phyloP scores from a whole-genome alignment of 2,329 filamentous ascomycete genomes.

The Scolecobasidium constrictum region DNA sequence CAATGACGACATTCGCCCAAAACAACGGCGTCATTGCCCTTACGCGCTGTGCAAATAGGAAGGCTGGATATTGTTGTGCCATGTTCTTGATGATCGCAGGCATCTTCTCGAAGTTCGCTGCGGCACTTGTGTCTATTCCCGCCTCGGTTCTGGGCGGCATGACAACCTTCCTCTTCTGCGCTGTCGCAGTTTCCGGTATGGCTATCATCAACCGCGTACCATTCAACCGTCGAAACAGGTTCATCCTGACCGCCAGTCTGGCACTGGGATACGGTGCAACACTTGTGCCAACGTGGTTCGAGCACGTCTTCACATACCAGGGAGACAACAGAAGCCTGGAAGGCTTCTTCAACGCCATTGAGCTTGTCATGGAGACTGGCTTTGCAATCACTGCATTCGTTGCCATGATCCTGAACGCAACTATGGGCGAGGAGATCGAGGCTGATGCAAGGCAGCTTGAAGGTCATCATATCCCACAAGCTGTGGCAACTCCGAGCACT shows the following conservation, averaged over 20 bases:
- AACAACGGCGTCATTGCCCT: slow-evolving; percentile 80
- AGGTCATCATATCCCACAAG: not conserved
- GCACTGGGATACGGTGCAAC: slow-evolving; percentile 55
- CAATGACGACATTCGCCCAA: slow-evolving; percentile 71
- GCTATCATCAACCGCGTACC: slow-evolving; percentile 61
- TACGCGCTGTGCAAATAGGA: slow-evolving; percentile 70
- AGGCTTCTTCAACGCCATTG: slow-evolving; percentile 62
- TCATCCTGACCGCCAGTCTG: slow-evolving; percentile 67
- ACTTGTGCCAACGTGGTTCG: slow-evolving; percentile 49
- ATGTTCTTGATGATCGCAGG: slow-evolving; percentile 73
- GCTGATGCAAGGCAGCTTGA: slow-evolving; percentile 19
- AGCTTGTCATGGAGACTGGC: slow-evolving; percentile 42
- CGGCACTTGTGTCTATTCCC: slow-evolving; percentile 67
- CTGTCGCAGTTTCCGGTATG: slow-evolving; percentile 67
- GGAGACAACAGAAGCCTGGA: slow-evolving; percentile 56
- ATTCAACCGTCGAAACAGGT: slow-evolving; percentile 71
- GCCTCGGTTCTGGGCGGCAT: slow-evolving; percentile 36
- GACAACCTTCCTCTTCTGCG: slow-evolving; percentile 68
- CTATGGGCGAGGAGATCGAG: slow-evolving; percentile 53
- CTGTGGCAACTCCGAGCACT: no score
- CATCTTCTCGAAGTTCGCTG: slow-evolving; percentile 73
- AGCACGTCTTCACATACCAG: slow-evolving; percentile 59
- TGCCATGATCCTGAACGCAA: slow-evolving; percentile 61
- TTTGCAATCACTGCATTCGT: slow-evolving; percentile 66
- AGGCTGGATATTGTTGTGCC: slow-evolving; percentile 59